Conservation (phyloP, 345 rosid species). For the Schrenkiella parvula region DNA sequence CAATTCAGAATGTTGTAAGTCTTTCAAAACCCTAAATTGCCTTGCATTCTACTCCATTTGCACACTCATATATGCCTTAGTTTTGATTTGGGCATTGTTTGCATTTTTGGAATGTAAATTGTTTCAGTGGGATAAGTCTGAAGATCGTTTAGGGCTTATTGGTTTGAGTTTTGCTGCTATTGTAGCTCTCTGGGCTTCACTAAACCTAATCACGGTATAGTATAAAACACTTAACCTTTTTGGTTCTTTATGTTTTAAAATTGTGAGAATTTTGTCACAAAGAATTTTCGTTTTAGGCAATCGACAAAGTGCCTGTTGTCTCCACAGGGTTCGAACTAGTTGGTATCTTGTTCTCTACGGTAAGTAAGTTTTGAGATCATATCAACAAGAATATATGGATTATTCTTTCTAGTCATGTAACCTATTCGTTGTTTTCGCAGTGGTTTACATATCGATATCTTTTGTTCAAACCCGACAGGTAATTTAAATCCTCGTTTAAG, state of each 20-base stretch:
- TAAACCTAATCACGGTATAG: slow-evolving; percentile 57
- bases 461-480: slow-evolving; percentile 87
- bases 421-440: slow-evolving; percentile 37
- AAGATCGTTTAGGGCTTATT: slow-evolving; percentile 69
- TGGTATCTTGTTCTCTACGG: slow-evolving; percentile 72
- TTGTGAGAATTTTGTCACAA: neutral
- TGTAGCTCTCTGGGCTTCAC: slow-evolving; percentile 74
- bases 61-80: neutral
- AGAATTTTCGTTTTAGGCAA: slow-evolving; percentile 39
- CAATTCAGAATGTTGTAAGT: slow-evolving; percentile 71
- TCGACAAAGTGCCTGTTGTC: slow-evolving; percentile 76
- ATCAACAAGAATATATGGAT: neutral
- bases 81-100: neutral
- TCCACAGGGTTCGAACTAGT: slow-evolving; percentile 62
- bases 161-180: slow-evolving; percentile 79
- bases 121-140: slow-evolving; percentile 69
- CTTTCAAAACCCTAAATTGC: neutral
- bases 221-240: neutral
- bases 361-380: slow-evolving; percentile 35
- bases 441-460: slow-evolving; percentile 93
- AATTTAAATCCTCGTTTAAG: neutral
- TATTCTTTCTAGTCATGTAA: neutral
- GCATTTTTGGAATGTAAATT: neutral
- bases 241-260: neutral
- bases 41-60: neutral